Conservation (phyloP, 805 yeast species). For the Barnettozyma sp. region DNA sequence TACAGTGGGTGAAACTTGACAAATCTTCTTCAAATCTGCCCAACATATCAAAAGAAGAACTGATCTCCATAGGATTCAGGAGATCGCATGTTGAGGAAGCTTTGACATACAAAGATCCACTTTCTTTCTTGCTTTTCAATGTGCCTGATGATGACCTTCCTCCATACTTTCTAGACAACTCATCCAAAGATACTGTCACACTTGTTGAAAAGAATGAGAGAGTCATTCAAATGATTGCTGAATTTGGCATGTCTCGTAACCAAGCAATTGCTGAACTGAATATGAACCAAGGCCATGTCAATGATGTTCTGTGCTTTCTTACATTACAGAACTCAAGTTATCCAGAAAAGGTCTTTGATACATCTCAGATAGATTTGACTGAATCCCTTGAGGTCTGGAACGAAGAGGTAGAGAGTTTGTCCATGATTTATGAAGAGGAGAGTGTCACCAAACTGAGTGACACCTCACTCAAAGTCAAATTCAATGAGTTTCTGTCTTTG, state of each 20-base stretch:
- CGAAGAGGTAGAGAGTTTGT: constrained; percentile 66
- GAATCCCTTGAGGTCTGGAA: constrained; percentile 47
- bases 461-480: constrained; percentile 13
- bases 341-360: constrained; percentile 3
- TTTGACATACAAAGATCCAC: constrained; percentile 43
- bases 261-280: constrained; percentile 48
- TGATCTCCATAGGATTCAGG: constrained; percentile 59
- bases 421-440: constrained; percentile 42
- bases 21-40: background rate
- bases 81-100: constrained; percentile 67
- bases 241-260: constrained; percentile 65
- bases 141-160: constrained; percentile 96
- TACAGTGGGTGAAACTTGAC: constrained; percentile 40
- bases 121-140: constrained; percentile 60
- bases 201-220: constrained; percentile 46
- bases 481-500: constrained; percentile 26
- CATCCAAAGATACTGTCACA: constrained; percentile 42
- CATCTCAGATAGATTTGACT: constrained; percentile 3
- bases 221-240: constrained; percentile 47
- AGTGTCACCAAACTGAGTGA: constrained; percentile 27
- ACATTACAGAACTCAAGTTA: constrained; percentile 9
- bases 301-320: constrained; percentile 15
- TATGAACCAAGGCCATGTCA: constrained; percentile 37
- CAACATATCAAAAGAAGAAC: constrained; percentile 18
- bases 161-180: constrained; percentile 42